A percentile compares a stretch with the other conserved stretches of the same genome.
phyloP scores from a whole-genome alignment of 1,284 basidiomycete genomes.

The Heterobasidion parviporum region DNA sequence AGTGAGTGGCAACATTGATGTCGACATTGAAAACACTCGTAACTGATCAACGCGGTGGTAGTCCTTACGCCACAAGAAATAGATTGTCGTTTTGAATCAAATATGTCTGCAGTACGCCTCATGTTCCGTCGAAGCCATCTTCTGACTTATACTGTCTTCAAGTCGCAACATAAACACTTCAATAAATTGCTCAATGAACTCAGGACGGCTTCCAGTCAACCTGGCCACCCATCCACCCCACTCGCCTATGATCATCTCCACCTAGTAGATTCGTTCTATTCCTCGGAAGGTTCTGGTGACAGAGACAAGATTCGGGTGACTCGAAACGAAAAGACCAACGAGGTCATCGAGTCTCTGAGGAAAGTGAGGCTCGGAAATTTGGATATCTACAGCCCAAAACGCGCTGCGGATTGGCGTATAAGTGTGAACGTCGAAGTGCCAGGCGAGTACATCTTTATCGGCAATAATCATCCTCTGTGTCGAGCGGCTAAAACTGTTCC shows the following conservation, averaged over 20 bases:
- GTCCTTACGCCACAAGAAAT: constrained; percentile 42
- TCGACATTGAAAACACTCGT: constrained; percentile 1
- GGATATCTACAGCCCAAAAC: constrained; percentile 81
- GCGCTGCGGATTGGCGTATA: constrained; percentile 84
- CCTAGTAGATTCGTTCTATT: constrained; percentile 80
- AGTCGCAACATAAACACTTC: constrained; percentile 83
- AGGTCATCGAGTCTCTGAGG: constrained; percentile 58
- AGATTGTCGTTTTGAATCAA: constrained; percentile 81
- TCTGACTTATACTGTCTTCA: constrained; percentile 9
- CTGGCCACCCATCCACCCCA: constrained; percentile 41
- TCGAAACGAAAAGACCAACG: constrained; percentile 66
- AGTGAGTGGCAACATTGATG: constrained; percentile 46
- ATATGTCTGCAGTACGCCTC: constrained; percentile 76
- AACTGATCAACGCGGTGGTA: constrained; percentile 5
- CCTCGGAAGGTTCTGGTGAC: constrained; percentile 34
- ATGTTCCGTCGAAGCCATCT: constrained; percentile 8
- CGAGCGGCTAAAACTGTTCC: not conserved
- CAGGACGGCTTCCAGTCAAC: constrained; percentile 40
- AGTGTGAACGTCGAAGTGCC: constrained; percentile 85
- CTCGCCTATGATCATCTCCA: constrained; percentile 75
- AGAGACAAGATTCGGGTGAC: constrained; percentile 80
- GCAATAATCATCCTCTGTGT: constrained; percentile 12
- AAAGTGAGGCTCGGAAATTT: constrained; percentile 85
- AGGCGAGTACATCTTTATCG: constrained; percentile 25
- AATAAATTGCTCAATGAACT: constrained; percentile 81